A percentile compares a stretch with the other conserved stretches of the same genome.
These are phyloP conservation scores for Cyclanthera cordifolia DNA, from an alignment of 306 rosid genomes.

Conservation along the genomic window DNA sequence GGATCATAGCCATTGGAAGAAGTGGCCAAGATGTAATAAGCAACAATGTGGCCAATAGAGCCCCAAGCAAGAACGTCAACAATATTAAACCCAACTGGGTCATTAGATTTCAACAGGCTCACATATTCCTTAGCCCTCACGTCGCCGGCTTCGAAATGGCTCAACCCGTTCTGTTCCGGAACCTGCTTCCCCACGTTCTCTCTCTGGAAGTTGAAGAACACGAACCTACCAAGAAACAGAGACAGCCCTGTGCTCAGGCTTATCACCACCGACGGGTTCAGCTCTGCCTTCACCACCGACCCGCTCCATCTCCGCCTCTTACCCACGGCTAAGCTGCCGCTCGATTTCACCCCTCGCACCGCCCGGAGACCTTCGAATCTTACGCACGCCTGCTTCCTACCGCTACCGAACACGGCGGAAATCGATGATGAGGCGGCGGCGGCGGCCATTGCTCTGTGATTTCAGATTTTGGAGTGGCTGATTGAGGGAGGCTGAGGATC, in stretches of 20 bases:
- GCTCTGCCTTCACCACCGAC: conserved; percentile 59
- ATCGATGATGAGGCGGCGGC: conserved; percentile 37
- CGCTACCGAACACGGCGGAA: conserved; percentile 26
- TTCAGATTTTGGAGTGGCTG: neutral
- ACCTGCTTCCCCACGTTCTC: conserved; percentile 92
- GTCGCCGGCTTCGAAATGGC: conserved; percentile 92
- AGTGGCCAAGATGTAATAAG: conserved; percentile 89
- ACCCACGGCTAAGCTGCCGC: conserved; percentile 4
- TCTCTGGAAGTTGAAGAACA: conserved; percentile 96
- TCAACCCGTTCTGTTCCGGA: conserved; percentile 83
- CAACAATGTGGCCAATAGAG: conserved; percentile 75
- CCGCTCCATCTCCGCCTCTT: conserved; percentile 17
- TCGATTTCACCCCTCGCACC: conserved; percentile 12
- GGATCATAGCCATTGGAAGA: conserved; percentile 94
- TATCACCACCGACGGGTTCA: conserved; percentile 59
- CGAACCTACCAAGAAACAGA: conserved; percentile 81
- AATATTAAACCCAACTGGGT: conserved; percentile 91
- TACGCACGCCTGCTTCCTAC: too few relatives aligned
- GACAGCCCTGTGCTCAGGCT: conserved; percentile 96
- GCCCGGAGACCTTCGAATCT: conserved; percentile 70
- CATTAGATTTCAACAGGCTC: conserved; percentile 80
- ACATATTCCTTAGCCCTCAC: conserved; percentile 81
- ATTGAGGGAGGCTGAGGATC: conserved; percentile 11
- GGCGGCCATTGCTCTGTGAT: neutral
- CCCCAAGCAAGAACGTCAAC: conserved; percentile 99